Percentiles rank a stretch among this genome's conserved stretches.
Conservation (phyloP, 257 asterid genomes). For the Salvia miltiorrhiza region DNA sequence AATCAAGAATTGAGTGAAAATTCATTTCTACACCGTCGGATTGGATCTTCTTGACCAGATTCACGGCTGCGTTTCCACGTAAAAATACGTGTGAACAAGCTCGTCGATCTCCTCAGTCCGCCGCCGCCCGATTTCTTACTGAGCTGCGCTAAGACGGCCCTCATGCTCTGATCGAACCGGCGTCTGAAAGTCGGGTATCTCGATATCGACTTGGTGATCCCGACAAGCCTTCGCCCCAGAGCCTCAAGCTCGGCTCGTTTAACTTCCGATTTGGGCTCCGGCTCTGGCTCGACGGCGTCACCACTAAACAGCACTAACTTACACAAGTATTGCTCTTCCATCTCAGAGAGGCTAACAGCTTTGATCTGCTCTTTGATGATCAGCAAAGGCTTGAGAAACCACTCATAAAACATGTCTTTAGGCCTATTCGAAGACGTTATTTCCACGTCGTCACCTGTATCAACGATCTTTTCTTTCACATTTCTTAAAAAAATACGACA, state of each 20-base stretch:
- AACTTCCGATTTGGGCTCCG: constrained; percentile 54
- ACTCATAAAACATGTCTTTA: constrained; percentile 60
- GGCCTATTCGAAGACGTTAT: constrained; percentile 64
- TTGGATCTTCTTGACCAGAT: background rate
- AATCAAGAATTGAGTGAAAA: background rate
- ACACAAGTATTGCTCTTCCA: constrained; percentile 64
- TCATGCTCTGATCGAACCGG: constrained; percentile 55
- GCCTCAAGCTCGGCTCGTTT: constrained; percentile 72
- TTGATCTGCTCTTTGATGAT: constrained; percentile 72
- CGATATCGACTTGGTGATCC: constrained; percentile 67
- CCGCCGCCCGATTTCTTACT: constrained; percentile 35
- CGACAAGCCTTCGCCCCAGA: constrained; percentile 69
- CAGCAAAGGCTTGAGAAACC: constrained; percentile 75
- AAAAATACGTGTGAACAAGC: background rate
- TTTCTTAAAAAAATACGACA: background rate
- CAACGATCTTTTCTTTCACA: background rate
- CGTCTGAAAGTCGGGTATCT: constrained; percentile 75
- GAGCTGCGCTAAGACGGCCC: constrained; percentile 45
- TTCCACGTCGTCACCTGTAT: constrained; percentile 52
- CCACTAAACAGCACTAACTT: constrained; percentile 49
- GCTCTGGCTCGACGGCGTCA: constrained; percentile 40
- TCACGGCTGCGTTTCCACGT: background rate
- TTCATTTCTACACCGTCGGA: background rate
- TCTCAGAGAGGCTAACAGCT: constrained; percentile 57
- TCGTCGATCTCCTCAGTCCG: constrained; percentile 37